These are phyloP conservation scores for Fomes fomentarius DNA, from an alignment of 1,284 basidiomycete genomes.

Conservation along the genomic window DNA sequence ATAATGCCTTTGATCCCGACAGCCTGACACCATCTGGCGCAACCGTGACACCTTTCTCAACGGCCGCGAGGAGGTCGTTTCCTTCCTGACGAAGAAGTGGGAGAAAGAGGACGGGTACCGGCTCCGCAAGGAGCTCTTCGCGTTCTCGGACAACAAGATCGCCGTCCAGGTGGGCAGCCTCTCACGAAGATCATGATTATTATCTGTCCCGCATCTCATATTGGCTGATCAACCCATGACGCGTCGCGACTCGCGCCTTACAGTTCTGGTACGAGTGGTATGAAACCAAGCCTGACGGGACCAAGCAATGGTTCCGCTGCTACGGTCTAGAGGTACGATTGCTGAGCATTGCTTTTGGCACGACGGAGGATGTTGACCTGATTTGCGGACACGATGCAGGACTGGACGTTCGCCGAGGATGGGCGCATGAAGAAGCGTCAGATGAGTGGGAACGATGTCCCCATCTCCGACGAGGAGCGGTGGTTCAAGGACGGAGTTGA, in stretches of 20 bases:
- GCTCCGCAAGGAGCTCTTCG: conserved; percentile 60
- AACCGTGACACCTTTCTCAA: conserved; percentile 58
- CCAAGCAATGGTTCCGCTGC: conserved; percentile 54
- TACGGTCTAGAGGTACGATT: conserved; percentile 55
- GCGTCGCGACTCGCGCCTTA: not conserved
- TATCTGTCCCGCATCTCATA: no score
- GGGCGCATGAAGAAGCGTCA: conserved; percentile 60
- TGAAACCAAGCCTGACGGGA: conserved; percentile 36
- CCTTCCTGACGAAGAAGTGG: conserved; percentile 62
- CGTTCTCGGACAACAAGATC: conserved; percentile 60
- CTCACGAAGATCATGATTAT: no score
- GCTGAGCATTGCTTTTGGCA: not conserved
- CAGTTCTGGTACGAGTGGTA: conserved; percentile 68
- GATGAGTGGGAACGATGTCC: conserved; percentile 63
- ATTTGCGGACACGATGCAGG: conserved; percentile 33
- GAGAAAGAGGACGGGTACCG: conserved; percentile 47
- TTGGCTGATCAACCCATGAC: no score
- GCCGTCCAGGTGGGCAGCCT: conserved; percentile 51
- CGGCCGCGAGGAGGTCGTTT: conserved; percentile 50
- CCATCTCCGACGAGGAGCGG: conserved; percentile 50
- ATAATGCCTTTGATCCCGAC: no score
- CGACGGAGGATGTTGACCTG: not conserved
- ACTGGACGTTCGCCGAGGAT: conserved; percentile 60
- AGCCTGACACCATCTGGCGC: conserved; percentile 57
- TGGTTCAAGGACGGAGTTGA: conserved; percentile 57